Evolutionary conservation across 2,329 filamentous ascomycete species (phyloP), one percentile per base, ranked within the genome.

Genomic region (Endothia cerciana): DNA sequence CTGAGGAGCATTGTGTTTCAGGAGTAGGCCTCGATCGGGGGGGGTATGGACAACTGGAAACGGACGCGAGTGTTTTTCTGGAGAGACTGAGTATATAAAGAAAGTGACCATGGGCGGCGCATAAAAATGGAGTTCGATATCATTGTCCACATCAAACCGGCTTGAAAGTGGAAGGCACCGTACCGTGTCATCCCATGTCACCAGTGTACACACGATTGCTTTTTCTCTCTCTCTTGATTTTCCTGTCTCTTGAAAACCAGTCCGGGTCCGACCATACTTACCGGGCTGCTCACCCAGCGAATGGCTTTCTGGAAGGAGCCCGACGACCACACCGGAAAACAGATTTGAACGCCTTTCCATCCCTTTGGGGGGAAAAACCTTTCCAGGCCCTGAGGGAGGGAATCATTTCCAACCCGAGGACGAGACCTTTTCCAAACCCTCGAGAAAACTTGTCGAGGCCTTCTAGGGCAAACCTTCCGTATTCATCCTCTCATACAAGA

Each of bases 1-100:
- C 71, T 88, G 68, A 77, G 76, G 69, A 77, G 77, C 33, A 81
- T 85, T 15, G 81, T 86, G 3, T 74, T 77, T 69, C 74, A 74
- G 17, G 65, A 74, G 57, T 65, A 62, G 58, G 22, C 28, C n/a
- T n/a, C n/a, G n/a, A n/a, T 22, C 22, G 8, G 28, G 11, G 4
- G 22, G 17, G 47, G 2, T 7, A 28, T 28, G 25, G 45, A 15
- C 22, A 28, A 25, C 17, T 13, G n/a, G 45, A 10, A 3, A 6
- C 11, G 22, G 22, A 15, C 11, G n/a, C 22, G n/a, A n/a, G n/a
- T 36, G 19, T 19, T 8, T 45, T 10, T 19, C 17, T n/a, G 11
- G 4, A 51, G 22, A 6, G 25, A 28, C 10, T 17, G 25, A 15
- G 13, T 28, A 13, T 51, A 17, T 28, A 49, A 49, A 49, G 19